phyloP scores from a whole-genome alignment of 106 monocot genomes.

The Xerophyta viscosa region DNA sequence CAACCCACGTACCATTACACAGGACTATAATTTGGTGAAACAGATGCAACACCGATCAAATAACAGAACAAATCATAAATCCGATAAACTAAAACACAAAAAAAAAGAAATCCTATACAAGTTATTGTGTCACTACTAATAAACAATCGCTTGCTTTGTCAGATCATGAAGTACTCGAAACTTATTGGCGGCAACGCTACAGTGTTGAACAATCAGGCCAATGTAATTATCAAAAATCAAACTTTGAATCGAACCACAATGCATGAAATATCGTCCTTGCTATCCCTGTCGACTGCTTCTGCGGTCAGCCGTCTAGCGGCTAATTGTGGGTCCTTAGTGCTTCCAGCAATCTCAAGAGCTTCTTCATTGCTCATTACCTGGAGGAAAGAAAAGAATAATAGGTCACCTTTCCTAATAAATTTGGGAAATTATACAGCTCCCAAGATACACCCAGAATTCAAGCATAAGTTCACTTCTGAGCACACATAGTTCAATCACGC shows the following conservation, averaged over 20 bases:
- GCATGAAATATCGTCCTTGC: conserved; percentile 42
- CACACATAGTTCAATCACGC: too few species aligned
- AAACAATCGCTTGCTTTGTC: too few species aligned
- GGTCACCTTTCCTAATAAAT: too few species aligned
- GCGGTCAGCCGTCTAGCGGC: conserved; percentile 20
- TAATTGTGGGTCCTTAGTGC: conserved; percentile 16
- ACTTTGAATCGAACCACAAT: conserved; percentile 23
- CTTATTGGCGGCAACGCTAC: too few species aligned
- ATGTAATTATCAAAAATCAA: too few species aligned
- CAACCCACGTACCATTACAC: neutral
- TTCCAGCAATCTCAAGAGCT: conserved; percentile 19
- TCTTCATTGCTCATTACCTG: conserved; percentile 32
- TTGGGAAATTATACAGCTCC: too few species aligned
- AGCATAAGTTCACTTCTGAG: too few species aligned
- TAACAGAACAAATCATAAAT: neutral
- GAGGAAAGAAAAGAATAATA: too few species aligned
- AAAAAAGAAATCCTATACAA: neutral
- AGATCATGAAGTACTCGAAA: too few species aligned
- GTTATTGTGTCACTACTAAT: too few species aligned
- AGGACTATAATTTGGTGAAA: conserved; percentile 1
- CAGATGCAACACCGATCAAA: neutral
- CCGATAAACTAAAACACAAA: neutral
- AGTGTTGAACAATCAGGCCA: too few species aligned
- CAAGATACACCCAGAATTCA: too few species aligned
- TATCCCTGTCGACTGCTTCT: conserved; percentile 19